Evolutionary conservation across 2,329 filamentous ascomycete genomes (phyloP).

Genomic region (Emmonsia crescens): DNA sequence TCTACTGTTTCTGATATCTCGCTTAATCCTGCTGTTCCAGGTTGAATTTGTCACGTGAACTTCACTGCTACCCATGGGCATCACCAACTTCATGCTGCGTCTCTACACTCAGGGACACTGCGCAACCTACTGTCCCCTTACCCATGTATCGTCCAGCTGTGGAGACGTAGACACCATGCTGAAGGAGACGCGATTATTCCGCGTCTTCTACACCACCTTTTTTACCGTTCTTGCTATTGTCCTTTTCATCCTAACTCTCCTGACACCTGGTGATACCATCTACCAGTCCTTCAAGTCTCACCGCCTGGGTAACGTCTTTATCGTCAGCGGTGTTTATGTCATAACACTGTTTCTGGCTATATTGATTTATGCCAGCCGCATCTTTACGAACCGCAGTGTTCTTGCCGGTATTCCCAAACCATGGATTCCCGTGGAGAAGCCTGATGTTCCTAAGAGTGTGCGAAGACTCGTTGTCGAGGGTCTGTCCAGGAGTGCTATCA

Average conservation of each 20-base stretch:
- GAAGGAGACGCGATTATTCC: slow-evolving; percentile 44
- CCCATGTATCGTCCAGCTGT: neutral
- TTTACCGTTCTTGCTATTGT: slow-evolving; percentile 69
- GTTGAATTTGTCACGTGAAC: slow-evolving; percentile 1
- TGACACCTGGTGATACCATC: slow-evolving; percentile 72
- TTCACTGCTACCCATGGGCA: neutral
- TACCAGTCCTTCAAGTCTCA: slow-evolving; percentile 58
- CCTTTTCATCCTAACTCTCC: slow-evolving; percentile 60
- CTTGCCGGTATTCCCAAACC: slow-evolving; percentile 74
- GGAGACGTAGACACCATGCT: neutral
- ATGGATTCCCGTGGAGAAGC: slow-evolving; percentile 77
- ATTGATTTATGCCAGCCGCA: slow-evolving; percentile 70
- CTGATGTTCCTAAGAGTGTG: slow-evolving; percentile 66
- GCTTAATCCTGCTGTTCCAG: neutral
- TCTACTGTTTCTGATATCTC: neutral
- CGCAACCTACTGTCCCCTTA: too few relatives aligned
- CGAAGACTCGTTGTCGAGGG: slow-evolving; percentile 63
- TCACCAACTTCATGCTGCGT: neutral
- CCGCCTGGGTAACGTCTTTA: slow-evolving; percentile 70
- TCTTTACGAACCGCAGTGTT: slow-evolving; percentile 74
- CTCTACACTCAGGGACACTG: neutral
- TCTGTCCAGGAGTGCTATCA: slow-evolving; percentile 63
- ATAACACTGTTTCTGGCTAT: slow-evolving; percentile 58
- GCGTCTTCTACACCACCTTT: slow-evolving; percentile 67
- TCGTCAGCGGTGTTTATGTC: slow-evolving; percentile 65